A percentile compares a stretch with the other conserved stretches of the same genome.
phyloP scores from a whole-genome alignment of 306 rosid genomes.

The Medicago truncatula region DNA sequence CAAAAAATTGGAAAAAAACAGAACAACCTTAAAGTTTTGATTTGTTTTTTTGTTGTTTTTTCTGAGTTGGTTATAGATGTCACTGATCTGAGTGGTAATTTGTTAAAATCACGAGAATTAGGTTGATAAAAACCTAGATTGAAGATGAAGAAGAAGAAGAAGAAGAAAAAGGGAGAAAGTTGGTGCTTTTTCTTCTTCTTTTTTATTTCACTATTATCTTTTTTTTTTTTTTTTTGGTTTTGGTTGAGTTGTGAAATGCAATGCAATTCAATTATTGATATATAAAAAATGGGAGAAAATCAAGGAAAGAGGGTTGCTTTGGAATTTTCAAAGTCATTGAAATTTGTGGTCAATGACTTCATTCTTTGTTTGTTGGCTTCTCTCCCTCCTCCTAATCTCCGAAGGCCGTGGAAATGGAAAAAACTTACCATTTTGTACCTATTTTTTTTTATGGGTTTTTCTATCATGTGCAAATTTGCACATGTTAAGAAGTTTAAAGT shows the following conservation, averaged over 20 bases:
- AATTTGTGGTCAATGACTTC: conserved; percentile 71
- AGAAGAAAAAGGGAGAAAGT: conserved; percentile 48
- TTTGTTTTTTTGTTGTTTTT: neutral
- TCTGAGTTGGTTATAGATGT: conserved; percentile 44
- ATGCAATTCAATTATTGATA: conserved; percentile 16
- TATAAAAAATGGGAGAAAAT: conserved; percentile 42
- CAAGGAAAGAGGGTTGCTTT: conserved; percentile 63
- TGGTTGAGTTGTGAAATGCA: conserved; percentile 28
- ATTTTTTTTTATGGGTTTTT: no score
- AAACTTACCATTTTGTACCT: neutral
- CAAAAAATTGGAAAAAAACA: neutral
- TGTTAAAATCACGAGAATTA: conserved; percentile 31
- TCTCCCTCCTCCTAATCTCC: conserved; percentile 54
- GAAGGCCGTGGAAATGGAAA: conserved; percentile 42
- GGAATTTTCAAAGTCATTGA: conserved; percentile 69
- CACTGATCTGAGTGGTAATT: conserved; percentile 58
- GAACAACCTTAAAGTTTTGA: conserved; percentile 28
- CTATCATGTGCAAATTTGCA: no score
- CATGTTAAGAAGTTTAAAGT: no score
- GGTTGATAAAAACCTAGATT: conserved; percentile 49
- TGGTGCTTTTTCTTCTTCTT: conserved; percentile 12
- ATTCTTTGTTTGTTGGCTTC: conserved; percentile 44
- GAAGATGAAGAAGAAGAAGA: conserved; percentile 20
- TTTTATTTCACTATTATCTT: neutral
- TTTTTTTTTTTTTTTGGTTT: neutral